Evolutionary conservation across 495 filamentous ascomycete genomes (phyloP).

Genomic region (Astrothelium subdiscretum): DNA sequence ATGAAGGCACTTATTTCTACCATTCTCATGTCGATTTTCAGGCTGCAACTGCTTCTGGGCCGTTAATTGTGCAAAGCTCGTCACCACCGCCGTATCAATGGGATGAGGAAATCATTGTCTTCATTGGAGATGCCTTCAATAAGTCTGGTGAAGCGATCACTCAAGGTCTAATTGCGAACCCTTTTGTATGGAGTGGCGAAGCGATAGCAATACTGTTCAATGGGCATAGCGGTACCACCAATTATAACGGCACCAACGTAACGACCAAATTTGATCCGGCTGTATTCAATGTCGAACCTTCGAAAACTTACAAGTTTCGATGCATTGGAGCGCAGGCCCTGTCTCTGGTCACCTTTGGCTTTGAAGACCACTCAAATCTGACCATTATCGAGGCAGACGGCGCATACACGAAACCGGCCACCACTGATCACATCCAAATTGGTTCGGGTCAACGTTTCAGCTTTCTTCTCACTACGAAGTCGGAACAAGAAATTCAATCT

Average conservation of each 20-base stretch:
- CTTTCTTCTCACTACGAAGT: slow-evolving; percentile 38
- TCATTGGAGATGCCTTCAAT: slow-evolving; percentile 41
- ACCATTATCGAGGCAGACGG: slow-evolving; percentile 48
- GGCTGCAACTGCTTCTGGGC: slow-evolving; percentile 39
- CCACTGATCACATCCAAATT: slow-evolving; percentile 40
- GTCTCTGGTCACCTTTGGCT: slow-evolving; percentile 36
- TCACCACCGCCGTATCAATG: slow-evolving; percentile 37
- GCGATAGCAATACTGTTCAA: slow-evolving; percentile 41
- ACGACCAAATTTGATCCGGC: slow-evolving; percentile 2
- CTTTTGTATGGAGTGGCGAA: slow-evolving; percentile 38
- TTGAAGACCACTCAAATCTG: slow-evolving; percentile 40
- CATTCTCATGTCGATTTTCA: slow-evolving; percentile 28
- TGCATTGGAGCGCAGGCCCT: slow-evolving; percentile 44
- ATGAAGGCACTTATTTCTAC: slow-evolving; percentile 23
- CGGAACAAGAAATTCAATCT: slow-evolving; percentile 15
- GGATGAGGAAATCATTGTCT: slow-evolving; percentile 44
- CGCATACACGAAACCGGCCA: slow-evolving; percentile 38
- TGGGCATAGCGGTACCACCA: slow-evolving; percentile 5
- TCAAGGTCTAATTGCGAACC: slow-evolving; percentile 25
- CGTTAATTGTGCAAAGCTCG: slow-evolving; percentile 43
- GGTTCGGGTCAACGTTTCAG: slow-evolving; percentile 45
- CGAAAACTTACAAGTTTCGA: slow-evolving; percentile 46
- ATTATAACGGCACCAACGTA: slow-evolving; percentile 4
- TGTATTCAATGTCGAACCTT: slow-evolving; percentile 43
- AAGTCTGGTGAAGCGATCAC: slow-evolving; percentile 35